Evolutionary conservation across 768 basidiomycete genomes (phyloP), one percentile per base, ranked within the genome.

Genomic region (Amanita rimosa): DNA sequence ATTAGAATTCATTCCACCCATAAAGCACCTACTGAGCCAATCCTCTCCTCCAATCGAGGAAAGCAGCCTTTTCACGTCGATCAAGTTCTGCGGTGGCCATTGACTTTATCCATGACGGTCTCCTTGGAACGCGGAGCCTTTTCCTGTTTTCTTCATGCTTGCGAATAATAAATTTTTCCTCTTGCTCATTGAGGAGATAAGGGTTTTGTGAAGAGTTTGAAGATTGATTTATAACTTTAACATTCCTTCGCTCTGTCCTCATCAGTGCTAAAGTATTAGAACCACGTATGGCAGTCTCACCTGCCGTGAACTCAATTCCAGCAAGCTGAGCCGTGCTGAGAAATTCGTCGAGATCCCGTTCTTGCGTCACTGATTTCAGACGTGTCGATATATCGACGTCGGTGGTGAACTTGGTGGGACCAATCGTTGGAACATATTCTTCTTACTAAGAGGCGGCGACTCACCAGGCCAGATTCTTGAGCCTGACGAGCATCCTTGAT

Each of bases 281-380:
- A 31, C 38, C 27, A 24, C 21, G 8, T 44, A 31, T 16, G 37
- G 34, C 33, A 44, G 13, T 26, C 21, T 57, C 78, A 95, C 94
- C 95, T 31, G 95, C 95, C 14, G 91, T 89, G 60, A 99, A 99
- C 57, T 99, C 91, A 9, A 87, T 87, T 44, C 86, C 95, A 11
- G 96, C 96, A 48, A 99, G 70, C 57, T 92, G 87, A 8, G 96
- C 96, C 10, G 90, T 96, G 60, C 80, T 94, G 48, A 99, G 66
- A 62, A 99, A 99, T 65, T 94, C 95, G 55, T 97, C 93, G 16
- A 99, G 71, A 69, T 97, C 93, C 48, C 81, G 72, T 67, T 99
- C 95, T 66, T 98, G 94, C 0, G 96, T 99, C 17, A 99, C 82
- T 0, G 95, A 97, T 60, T 83, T 79, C 33, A 99, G 74, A 29